Conservation (phyloP, 352 stramenopile genomes). For the Phytophthora cactorum region DNA sequence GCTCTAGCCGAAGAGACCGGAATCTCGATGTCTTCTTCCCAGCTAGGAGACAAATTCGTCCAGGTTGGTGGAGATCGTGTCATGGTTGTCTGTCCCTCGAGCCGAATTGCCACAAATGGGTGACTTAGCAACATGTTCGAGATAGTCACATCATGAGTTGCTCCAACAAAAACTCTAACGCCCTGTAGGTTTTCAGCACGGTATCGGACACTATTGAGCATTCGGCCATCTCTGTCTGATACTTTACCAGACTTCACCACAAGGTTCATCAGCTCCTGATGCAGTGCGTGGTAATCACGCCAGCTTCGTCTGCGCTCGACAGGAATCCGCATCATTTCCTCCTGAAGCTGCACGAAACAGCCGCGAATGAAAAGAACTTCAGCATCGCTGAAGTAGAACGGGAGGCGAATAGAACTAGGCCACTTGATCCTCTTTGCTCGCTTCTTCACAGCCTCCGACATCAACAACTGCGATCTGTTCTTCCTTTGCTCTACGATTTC, state of each 20-base stretch:
- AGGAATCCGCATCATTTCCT: constrained; percentile 38
- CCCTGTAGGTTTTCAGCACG: constrained; percentile 39
- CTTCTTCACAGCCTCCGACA: constrained; percentile 11
- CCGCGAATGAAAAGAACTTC: constrained; percentile 47
- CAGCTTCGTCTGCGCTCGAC: constrained; percentile 42
- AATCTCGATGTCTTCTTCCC: constrained; percentile 70
- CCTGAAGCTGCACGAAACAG: constrained; percentile 40
- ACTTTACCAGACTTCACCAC: constrained; percentile 26
- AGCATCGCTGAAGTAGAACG: constrained; percentile 37
- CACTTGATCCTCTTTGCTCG: constrained; percentile 41
- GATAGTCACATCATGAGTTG: constrained; percentile 45
- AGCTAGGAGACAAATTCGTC: constrained; percentile 66
- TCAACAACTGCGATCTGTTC: neutral
- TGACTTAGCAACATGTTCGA: constrained; percentile 55
- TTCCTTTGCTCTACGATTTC: constrained; percentile 43
- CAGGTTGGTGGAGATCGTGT: constrained; percentile 51
- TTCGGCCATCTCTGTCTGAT: constrained; percentile 9
- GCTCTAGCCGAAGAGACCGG: constrained; percentile 45
- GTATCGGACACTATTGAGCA: constrained; percentile 36
- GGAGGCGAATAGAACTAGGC: constrained; percentile 32
- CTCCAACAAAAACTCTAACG: constrained; percentile 53
- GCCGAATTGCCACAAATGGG: constrained; percentile 51
- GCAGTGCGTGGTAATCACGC: constrained; percentile 52
- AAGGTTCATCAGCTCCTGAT: constrained; percentile 46
- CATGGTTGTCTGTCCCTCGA: constrained; percentile 41